Percentiles rank a stretch among this genome's conserved stretches.
Conservation (phyloP, 2,329 filamentous ascomycete genomes). For the Colletotrichum somersetense region DNA sequence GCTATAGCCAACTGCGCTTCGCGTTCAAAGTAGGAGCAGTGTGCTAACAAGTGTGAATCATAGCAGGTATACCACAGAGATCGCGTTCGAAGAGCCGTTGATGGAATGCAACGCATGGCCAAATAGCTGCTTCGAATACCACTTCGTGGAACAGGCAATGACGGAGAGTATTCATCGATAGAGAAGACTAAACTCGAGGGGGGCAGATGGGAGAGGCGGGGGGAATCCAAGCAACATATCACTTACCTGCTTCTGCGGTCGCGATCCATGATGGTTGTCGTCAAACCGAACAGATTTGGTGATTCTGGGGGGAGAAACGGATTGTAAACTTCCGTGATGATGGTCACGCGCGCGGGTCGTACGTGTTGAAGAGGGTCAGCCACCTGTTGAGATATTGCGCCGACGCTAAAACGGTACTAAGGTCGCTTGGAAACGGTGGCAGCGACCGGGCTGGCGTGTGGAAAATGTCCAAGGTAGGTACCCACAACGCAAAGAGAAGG, state of each 20-base stretch:
- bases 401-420: slow-evolving; percentile 32
- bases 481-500: slow-evolving; percentile 1
- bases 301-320: not conserved
- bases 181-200: not conserved
- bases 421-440: slow-evolving; percentile 20
- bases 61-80: not conserved
- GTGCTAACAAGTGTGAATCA: not conserved
- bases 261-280: slow-evolving; percentile 50
- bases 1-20: not conserved
- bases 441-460: slow-evolving; percentile 22
- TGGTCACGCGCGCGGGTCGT: slow-evolving; percentile 27
- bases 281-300: not conserved
- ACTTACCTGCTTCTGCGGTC: slow-evolving; percentile 55
- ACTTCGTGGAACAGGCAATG: not conserved
- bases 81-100: not conserved
- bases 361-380: slow-evolving; percentile 24
- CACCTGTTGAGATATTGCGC: slow-evolving; percentile 13
- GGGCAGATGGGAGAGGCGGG: not conserved
- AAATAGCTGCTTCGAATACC: not conserved
- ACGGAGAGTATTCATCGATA: not conserved
- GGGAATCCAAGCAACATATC: not conserved
- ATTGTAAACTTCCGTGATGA: slow-evolving; percentile 10
- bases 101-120: no score
- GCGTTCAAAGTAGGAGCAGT: not conserved
- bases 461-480: slow-evolving; percentile 22